Evolutionary conservation across 1,284 basidiomycete genomes (phyloP), one percentile per base, ranked within the genome.

Genomic region (Microbotryum intermedium): DNA sequence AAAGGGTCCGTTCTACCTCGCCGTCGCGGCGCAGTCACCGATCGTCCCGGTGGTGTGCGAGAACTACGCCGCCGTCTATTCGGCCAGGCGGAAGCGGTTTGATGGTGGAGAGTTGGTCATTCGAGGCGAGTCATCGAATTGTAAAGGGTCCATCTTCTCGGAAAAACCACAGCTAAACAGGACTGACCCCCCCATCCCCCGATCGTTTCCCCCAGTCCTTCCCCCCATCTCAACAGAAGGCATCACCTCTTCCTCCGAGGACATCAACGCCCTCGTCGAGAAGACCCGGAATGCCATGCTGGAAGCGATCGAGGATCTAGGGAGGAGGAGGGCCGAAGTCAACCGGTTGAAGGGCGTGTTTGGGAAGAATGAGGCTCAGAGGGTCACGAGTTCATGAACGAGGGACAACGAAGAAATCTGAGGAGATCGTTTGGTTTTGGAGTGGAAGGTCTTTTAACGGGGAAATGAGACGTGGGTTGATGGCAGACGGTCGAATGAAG

Each of bases 1-100:
- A 79, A 99, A 97, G 77, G 95, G 95, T 45, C 93, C 92, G 1
- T 98, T 98, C 81, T 91, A 98, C 73, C 81, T 97, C 43, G 94
- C 95, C 16, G 80, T 97, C 18, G 86, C 95, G 76, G 85, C 86
- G 63, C 76, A 73, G 52, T 80, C 94, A 49, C 91, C 92, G 7
- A 85, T 99, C 68, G 82, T 91, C 20, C 92, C 94, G 10, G 83
- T 98, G 56, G 86, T 98, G 0, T 86, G 86, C 67, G 92, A 98
- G 76, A 97, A 97, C 76, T 51, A 74, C 58, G 61, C 69, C 18
- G 48, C 53, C 20, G 46, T 69, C 7, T 73, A 72, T 58, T 51
- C 60, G 11, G 46, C 57, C n/a, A 65, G 64, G 54, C 29, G 51
- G 8, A 60, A 62, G 46, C 78, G 87, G 18, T 90, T 97, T 70